Conservation (phyloP, 768 basidiomycete species). For the Pholiota molesta region DNA sequence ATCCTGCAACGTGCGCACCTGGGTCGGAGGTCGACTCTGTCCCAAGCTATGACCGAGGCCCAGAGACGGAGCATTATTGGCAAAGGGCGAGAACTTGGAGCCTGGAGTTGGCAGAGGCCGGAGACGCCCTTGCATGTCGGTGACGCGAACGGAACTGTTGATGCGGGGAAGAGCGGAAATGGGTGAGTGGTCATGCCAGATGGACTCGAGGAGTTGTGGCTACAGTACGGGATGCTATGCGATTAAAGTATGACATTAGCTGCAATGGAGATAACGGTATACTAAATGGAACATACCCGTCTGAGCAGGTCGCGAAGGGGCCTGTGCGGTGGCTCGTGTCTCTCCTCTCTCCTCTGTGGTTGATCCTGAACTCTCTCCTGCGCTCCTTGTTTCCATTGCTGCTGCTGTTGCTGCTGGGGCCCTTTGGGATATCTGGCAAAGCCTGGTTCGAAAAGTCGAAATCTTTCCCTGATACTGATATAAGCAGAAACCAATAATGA, state of each 20-base stretch:
- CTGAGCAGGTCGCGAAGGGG: constrained; percentile 8
- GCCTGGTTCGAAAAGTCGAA: constrained; percentile 77
- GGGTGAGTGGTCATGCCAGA: constrained; percentile 83
- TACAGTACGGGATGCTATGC: constrained; percentile 34
- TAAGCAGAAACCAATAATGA: neutral
- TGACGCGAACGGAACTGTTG: constrained; percentile 50
- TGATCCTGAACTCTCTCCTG: constrained; percentile 24
- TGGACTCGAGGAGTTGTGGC: constrained; percentile 64
- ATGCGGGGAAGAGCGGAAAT: constrained; percentile 66
- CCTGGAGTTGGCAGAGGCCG: constrained; percentile 30
- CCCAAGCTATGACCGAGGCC: constrained; percentile 11
- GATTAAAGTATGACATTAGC: constrained; percentile 11
- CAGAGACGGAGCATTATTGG: constrained; percentile 23
- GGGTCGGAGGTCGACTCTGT: constrained; percentile 36
- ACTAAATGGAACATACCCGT: constrained; percentile 22
- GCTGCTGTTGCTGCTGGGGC: constrained; percentile 22
- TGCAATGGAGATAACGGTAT: constrained; percentile 16
- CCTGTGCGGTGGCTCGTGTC: constrained; percentile 14
- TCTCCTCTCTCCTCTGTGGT: constrained; percentile 22
- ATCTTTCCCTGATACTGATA: constrained; percentile 68
- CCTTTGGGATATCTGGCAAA: constrained; percentile 34
- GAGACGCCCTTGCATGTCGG: constrained; percentile 34
- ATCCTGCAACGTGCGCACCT: constrained; percentile 69
- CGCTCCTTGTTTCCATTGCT: constrained; percentile 23
- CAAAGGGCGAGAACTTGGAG: constrained; percentile 44